phyloP scores from a whole-genome alignment of 176 grass and related monocot species.

The Phragmites australis region DNA sequence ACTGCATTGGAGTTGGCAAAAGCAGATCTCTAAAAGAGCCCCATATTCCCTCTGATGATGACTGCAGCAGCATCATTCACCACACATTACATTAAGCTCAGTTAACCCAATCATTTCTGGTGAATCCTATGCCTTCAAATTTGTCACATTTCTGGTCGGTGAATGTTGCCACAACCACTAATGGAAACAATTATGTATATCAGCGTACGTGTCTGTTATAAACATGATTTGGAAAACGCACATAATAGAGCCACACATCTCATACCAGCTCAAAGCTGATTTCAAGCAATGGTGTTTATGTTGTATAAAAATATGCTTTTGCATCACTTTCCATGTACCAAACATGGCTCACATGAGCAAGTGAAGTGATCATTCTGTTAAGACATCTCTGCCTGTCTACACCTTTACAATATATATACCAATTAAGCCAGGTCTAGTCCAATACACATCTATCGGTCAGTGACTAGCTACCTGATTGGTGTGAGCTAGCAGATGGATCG shows the following conservation, averaged over 20 bases:
- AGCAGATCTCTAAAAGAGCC: conserved; percentile 69
- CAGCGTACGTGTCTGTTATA: neutral
- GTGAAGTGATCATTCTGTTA: conserved; percentile 40
- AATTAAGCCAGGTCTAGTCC: conserved; percentile 32
- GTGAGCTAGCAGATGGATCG: conserved; percentile 1
- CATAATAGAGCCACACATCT: neutral
- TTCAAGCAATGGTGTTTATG: conserved; percentile 5
- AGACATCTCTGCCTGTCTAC: conserved; percentile 38
- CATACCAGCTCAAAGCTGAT: neutral
- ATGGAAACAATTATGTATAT: neutral
- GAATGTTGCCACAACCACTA: neutral
- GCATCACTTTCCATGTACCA: conserved; percentile 21
- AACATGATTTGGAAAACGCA: neutral
- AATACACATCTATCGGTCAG: conserved; percentile 20
- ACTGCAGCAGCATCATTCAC: conserved; percentile 43
- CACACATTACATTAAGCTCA: neutral
- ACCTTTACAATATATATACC: conserved; percentile 25
- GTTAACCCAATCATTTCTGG: neutral
- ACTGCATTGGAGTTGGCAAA: conserved; percentile 87
- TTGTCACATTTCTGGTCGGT: neutral
- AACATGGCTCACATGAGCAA: conserved; percentile 23
- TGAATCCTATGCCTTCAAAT: neutral
- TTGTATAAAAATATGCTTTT: neutral
- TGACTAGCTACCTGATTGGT: conserved; percentile 38
- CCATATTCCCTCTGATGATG: conserved; percentile 68